A percentile compares a stretch with the other conserved stretches of the same genome.
Conservation (phyloP, 2,329 filamentous ascomycete genomes). For the Drechslerella dactyloides region DNA sequence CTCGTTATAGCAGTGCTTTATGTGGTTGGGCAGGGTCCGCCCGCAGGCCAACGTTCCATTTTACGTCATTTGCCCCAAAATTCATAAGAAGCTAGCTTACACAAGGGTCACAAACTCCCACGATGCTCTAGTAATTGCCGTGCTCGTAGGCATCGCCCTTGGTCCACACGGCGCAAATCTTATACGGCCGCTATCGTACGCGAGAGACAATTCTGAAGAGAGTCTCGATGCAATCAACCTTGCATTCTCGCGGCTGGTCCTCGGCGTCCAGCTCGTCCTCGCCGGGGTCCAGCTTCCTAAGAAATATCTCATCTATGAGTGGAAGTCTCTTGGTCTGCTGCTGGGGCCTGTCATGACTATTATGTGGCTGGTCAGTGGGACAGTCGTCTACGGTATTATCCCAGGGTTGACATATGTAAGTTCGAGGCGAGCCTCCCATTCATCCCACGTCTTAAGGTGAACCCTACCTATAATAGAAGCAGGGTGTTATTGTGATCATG, state of each 20-base stretch:
- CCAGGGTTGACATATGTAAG: constrained; percentile 69
- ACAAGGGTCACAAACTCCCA: not conserved
- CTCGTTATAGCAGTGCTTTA: too few species aligned
- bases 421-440: too few species aligned
- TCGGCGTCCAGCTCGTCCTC: constrained; percentile 87
- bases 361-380: constrained; percentile 85
- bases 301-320: constrained; percentile 78
- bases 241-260: constrained; percentile 82
- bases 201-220: constrained; percentile 62
- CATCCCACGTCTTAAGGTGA: too few species aligned
- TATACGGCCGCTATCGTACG: constrained; percentile 77
- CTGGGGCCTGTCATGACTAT: constrained; percentile 81
- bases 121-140: constrained; percentile 58
- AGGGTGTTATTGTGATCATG: too few species aligned
- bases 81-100: not conserved
- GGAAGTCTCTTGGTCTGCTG: constrained; percentile 75
- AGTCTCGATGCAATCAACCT: constrained; percentile 76
- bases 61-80: not conserved
- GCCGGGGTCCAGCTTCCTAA: constrained; percentile 86
- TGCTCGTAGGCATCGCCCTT: constrained; percentile 78
- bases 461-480: too few species aligned
- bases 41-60: not conserved
- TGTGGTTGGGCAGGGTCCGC: too few species aligned
- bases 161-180: constrained; percentile 79
- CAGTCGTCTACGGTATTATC: constrained; percentile 78